Evolutionary conservation across 805 yeast genomes (phyloP).

Genomic region (Lachancea thermotolerans): DNA sequence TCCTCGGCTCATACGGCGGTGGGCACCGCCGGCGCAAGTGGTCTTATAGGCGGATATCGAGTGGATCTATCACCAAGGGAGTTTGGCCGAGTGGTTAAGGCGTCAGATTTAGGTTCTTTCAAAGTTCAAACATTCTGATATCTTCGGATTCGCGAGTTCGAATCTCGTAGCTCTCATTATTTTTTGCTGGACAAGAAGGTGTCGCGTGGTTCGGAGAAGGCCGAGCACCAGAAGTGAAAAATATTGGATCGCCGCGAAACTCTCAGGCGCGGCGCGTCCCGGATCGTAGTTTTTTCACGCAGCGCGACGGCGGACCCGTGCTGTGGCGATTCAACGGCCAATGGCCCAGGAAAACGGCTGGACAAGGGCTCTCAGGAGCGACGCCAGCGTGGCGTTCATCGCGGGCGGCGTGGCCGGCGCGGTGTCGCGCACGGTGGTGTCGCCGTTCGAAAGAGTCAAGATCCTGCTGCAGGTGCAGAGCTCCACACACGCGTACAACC

Average conservation of each 20-base stretch:
- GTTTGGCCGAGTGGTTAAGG: conserved; percentile 32
- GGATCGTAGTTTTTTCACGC: background rate
- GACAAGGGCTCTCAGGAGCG: conserved; percentile 12
- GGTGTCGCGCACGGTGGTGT: conserved; percentile 80
- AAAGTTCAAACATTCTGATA: conserved; percentile 21
- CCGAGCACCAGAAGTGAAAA: background rate
- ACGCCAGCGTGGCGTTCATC: conserved; percentile 38
- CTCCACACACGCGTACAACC: conserved; percentile 37
- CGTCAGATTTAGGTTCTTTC: conserved; percentile 27
- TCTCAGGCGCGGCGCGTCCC: background rate
- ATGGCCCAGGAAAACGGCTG: background rate
- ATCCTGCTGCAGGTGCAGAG: conserved; percentile 85
- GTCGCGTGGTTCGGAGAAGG: background rate
- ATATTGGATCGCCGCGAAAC: background rate
- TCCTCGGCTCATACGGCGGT: too few species aligned
- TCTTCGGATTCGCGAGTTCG: conserved; percentile 31
- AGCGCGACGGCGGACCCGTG: background rate
- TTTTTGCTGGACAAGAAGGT: conserved; percentile 4
- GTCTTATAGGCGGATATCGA: too few species aligned
- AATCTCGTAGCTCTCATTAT: conserved; percentile 28
- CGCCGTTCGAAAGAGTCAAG: conserved; percentile 93
- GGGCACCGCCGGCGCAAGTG: too few species aligned
- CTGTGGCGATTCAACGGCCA: background rate
- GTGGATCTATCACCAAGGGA: conserved; percentile 11
- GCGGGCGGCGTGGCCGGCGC: conserved; percentile 80